Conservation (phyloP, 176 grass and related monocot genomes). For the Oryza longistaminata region DNA sequence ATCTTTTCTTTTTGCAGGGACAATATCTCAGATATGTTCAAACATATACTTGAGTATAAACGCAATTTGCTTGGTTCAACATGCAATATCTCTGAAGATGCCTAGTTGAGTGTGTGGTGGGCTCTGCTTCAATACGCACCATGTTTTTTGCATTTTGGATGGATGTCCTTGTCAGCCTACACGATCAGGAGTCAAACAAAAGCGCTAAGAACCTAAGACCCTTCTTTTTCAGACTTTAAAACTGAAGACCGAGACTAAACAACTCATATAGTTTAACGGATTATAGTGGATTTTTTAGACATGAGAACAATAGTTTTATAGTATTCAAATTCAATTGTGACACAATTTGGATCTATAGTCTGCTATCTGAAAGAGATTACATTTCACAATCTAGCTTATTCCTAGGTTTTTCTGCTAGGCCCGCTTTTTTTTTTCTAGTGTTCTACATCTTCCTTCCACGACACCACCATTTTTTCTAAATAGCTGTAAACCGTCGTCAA, state of each 20-base stretch:
- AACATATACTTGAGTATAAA: background rate
- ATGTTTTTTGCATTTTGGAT: background rate
- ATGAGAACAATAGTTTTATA: background rate
- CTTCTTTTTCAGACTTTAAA: background rate
- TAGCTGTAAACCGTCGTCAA: no score
- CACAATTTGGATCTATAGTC: background rate
- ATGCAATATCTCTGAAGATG: conserved; percentile 23
- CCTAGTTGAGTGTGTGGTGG: conserved; percentile 11
- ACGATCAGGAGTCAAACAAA: conserved; percentile 2
- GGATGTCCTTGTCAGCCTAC: conserved; percentile 4
- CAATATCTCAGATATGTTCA: background rate
- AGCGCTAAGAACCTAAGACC: background rate
- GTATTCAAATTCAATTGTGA: background rate
- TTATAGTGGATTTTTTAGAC: background rate
- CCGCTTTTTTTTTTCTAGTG: background rate
- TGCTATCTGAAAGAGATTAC: background rate
- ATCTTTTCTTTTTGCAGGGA: background rate
- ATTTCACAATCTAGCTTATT: background rate
- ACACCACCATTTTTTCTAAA: background rate
- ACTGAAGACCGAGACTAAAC: background rate
- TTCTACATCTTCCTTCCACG: background rate
- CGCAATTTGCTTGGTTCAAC: background rate
- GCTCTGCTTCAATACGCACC: conserved; percentile 2
- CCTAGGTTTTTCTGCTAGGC: background rate
- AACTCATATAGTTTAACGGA: background rate